Evolutionary conservation across 345 rosid genomes (phyloP).

Genomic region (Erodium maritimum): DNA sequence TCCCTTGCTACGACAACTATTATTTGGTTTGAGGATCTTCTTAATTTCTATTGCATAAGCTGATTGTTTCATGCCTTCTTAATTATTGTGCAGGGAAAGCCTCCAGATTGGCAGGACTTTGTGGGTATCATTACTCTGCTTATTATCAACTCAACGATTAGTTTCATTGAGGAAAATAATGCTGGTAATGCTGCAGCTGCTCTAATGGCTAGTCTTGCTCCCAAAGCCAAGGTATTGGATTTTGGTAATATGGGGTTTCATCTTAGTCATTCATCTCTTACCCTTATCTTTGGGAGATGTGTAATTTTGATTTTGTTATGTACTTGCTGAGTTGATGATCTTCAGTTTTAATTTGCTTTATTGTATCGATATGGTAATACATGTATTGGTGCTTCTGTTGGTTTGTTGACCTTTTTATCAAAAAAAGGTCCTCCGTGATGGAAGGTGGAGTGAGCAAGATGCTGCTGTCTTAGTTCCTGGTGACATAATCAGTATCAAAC

Average conservation of each 20-base stretch:
- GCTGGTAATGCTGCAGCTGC: conserved; percentile 99
- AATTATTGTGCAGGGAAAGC: conserved; percentile 53
- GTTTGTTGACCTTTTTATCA: neutral
- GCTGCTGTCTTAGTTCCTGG: conserved; percentile 89
- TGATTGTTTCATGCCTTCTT: conserved; percentile 2
- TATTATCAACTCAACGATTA: conserved; percentile 87
- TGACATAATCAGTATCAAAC: conserved; percentile 78
- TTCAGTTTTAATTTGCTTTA: too few species aligned
- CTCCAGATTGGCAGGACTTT: conserved; percentile 98
- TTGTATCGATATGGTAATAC: neutral
- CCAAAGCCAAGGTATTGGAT: conserved; percentile 71
- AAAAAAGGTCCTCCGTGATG: conserved; percentile 84
- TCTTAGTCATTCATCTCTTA: too few species aligned
- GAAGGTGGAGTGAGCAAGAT: conserved; percentile 90
- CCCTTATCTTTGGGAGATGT: too few species aligned
- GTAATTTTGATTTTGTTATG: too few species aligned
- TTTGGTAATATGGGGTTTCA: neutral
- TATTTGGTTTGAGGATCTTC: neutral
- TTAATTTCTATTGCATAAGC: too few species aligned
- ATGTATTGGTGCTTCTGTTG: neutral
- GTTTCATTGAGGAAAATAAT: conserved; percentile 92
- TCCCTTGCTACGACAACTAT: neutral
- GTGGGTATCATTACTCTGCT: conserved; percentile 88
- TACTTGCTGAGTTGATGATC: neutral
- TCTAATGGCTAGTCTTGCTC: conserved; percentile 95